Evolutionary conservation across 257 asterid genomes (phyloP).

Genomic region (Oldenlandia corymbosa): DNA sequence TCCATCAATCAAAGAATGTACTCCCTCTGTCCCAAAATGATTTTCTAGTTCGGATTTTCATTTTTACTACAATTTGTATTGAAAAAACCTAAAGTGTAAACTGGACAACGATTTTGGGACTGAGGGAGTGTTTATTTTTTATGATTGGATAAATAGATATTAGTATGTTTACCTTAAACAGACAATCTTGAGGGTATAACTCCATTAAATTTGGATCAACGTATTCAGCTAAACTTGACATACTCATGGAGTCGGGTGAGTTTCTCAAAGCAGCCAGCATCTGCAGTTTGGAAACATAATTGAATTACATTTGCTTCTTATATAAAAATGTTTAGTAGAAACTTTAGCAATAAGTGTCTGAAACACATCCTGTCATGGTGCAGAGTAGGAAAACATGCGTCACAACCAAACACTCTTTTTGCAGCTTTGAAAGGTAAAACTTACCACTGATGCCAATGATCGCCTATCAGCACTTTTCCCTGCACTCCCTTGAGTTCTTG

Average conservation of each 20-base stretch:
- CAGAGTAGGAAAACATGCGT: background rate
- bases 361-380: too few species aligned
- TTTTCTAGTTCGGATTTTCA: too few species aligned
- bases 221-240: conserved; percentile 79
- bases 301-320: background rate
- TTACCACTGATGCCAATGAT: conserved; percentile 82
- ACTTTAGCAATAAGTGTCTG: background rate
- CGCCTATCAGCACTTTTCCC: conserved; percentile 71
- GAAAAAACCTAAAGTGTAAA: too few species aligned
- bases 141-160: background rate
- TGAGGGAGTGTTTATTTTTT: background rate
- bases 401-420: background rate
- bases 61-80: too few species aligned
- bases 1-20: too few species aligned
- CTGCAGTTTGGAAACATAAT: conserved; percentile 42
- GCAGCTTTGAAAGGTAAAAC: conserved; percentile 26
- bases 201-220: conserved; percentile 74
- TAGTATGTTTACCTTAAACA: conserved; percentile 68
- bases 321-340: background rate
- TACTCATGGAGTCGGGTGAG: conserved; percentile 71
- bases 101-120: too few species aligned
- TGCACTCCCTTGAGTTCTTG: conserved; percentile 25
- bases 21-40: too few species aligned
- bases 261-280: conserved; percentile 78
- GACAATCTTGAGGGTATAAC: conserved; percentile 87